Percentiles rank a stretch among this genome's conserved stretches.
These are phyloP conservation scores for Pisolithus microcarpus DNA, from an alignment of 768 basidiomycete genomes.

Conservation along the genomic window DNA sequence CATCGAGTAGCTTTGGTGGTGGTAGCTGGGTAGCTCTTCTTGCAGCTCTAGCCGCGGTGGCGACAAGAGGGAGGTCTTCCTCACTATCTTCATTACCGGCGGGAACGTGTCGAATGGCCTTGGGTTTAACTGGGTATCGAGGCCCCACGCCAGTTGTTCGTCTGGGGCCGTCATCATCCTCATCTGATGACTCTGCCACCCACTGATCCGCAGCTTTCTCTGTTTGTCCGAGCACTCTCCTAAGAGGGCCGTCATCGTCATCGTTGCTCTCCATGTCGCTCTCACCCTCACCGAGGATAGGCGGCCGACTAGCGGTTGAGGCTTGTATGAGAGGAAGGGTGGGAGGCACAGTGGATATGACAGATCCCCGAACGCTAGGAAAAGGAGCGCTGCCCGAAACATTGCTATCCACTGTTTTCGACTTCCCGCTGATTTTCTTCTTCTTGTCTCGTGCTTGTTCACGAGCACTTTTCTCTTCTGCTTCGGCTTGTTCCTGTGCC, in stretches of 20 bases:
- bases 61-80: conserved; percentile 73
- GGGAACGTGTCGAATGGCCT: conserved; percentile 8
- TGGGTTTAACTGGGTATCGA: conserved; percentile 35
- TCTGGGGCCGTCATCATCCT: conserved; percentile 45
- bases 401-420: conserved; percentile 41
- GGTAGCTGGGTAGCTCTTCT: conserved; percentile 35
- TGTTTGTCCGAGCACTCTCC: conserved; percentile 10
- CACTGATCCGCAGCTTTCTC: conserved; percentile 28
- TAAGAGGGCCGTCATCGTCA: conserved; percentile 21
- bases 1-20: conserved; percentile 11
- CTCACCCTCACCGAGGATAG: conserved; percentile 33
- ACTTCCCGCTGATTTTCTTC: conserved; percentile 37
- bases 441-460: conserved; percentile 40
- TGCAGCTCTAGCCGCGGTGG: conserved; percentile 49
- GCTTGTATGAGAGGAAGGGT: conserved; percentile 31
- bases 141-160: conserved; percentile 55
- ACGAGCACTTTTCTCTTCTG: conserved; percentile 40
- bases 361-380: conserved; percentile 18
- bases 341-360: conserved; percentile 19
- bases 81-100: conserved; percentile 44
- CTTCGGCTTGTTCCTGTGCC: conserved; percentile 52
- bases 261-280: conserved; percentile 50
- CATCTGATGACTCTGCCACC: conserved; percentile 61
- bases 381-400: conserved; percentile 28
- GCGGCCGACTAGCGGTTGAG: conserved; percentile 24